Conservation (phyloP, 441 rosid species). For the Erodium trifolium region DNA sequence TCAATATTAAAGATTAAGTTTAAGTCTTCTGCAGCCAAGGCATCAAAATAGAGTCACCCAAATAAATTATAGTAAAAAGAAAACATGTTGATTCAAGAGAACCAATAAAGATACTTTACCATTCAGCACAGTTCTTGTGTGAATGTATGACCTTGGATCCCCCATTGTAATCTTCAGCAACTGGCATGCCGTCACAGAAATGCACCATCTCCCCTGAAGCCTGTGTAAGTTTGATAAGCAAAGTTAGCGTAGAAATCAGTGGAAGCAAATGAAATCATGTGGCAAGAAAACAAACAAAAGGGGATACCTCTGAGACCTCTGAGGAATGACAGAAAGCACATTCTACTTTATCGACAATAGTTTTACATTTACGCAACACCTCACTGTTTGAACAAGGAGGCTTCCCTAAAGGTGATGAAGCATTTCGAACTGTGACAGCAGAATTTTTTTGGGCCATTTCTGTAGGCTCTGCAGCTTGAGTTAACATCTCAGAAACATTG, state of each 20-base stretch:
- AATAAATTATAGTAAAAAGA: neutral
- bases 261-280: neutral
- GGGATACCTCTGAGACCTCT: conserved; percentile 55
- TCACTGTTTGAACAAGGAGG: conserved; percentile 18
- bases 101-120: conserved; percentile 33
- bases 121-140: conserved; percentile 79
- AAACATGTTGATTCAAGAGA: neutral
- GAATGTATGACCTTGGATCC: conserved; percentile 59
- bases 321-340: conserved; percentile 83
- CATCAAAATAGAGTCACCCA: neutral
- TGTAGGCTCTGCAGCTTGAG: conserved; percentile 11
- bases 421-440: conserved; percentile 18
- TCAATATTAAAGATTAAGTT: neutral
- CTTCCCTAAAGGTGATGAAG: conserved; percentile 24
- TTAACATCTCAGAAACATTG: conserved; percentile 12
- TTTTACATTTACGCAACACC: conserved; percentile 35
- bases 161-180: conserved; percentile 43
- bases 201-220: conserved; percentile 78
- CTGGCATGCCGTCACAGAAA: conserved; percentile 57
- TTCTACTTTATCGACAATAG: conserved; percentile 16
- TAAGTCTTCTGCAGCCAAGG: neutral
- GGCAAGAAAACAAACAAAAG: conserved; percentile 12
- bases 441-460: conserved; percentile 18
- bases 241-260: neutral
- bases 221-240: conserved; percentile 31